Conservation (phyloP, 1,139 yeast genomes). For the Yamadazyma dushanensis region DNA sequence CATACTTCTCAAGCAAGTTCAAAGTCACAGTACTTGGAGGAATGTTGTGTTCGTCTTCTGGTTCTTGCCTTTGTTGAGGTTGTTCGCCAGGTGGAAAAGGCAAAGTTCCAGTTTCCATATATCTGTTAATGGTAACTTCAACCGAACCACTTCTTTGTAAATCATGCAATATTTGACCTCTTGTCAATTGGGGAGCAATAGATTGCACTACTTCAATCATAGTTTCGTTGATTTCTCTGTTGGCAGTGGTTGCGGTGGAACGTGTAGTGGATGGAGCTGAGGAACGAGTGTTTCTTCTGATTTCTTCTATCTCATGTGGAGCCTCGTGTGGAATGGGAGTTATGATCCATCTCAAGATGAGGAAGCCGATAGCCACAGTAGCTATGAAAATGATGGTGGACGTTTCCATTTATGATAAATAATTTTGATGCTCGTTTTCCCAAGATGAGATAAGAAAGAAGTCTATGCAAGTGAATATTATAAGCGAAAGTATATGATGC, state of each 20-base stretch:
- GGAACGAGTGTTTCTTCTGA: slow-evolving; percentile 12
- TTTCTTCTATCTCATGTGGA: slow-evolving; percentile 26
- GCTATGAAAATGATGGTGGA: slow-evolving; percentile 54
- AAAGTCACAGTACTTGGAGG: slow-evolving; percentile 18
- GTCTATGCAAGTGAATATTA: too few relatives aligned
- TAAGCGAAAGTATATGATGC: too few relatives aligned
- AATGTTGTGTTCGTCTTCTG: slow-evolving; percentile 7
- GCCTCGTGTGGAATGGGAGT: slow-evolving; percentile 47
- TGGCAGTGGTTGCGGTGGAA: slow-evolving; percentile 10
- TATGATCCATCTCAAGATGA: slow-evolving; percentile 62
- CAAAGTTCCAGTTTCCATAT: slow-evolving; percentile 60
- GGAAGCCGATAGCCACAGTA: slow-evolving; percentile 50
- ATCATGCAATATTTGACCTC: slow-evolving; percentile 68
- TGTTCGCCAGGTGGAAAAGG: slow-evolving; percentile 62
- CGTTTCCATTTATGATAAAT: slow-evolving; percentile 42
- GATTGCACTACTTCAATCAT: slow-evolving; percentile 89
- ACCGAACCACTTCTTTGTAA: slow-evolving; percentile 74
- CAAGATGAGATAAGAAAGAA: too few relatives aligned
- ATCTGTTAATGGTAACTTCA: slow-evolving; percentile 73
- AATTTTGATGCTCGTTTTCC: background rate
- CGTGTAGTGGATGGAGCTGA: slow-evolving; percentile 4
- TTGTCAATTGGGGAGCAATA: slow-evolving; percentile 71
- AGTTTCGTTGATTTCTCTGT: slow-evolving; percentile 66
- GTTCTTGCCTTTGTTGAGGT: slow-evolving; percentile 7
- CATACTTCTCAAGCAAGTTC: slow-evolving; percentile 42